These are phyloP conservation scores for Colletotrichum falcatum DNA, from an alignment of 2,329 filamentous ascomycete genomes.

Conservation along the genomic window DNA sequence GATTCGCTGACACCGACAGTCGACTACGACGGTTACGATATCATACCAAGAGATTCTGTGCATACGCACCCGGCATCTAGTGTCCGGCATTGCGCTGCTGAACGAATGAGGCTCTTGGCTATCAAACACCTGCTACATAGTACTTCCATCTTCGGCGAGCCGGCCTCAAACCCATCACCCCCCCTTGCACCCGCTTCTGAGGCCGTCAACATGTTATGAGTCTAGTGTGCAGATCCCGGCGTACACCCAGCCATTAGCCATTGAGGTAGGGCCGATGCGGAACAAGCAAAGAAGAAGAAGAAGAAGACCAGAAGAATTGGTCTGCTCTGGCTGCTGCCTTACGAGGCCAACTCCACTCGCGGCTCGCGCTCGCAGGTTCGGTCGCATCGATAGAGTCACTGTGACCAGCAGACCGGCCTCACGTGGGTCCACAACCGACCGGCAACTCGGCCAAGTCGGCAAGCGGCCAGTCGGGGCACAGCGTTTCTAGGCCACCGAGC, in stretches of 20 bases:
- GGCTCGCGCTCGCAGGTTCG: constrained; percentile 16
- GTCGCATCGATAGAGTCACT: constrained; percentile 24
- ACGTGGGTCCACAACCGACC: constrained; percentile 30
- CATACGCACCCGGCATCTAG: constrained; percentile 12
- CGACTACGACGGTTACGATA: constrained; percentile 20
- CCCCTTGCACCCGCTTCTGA: constrained; percentile 27
- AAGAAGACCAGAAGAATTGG: constrained; percentile 6
- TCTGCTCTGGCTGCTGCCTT: constrained; percentile 36
- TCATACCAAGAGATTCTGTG: constrained; percentile 18
- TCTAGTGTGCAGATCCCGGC: constrained; percentile 35
- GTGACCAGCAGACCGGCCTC: constrained; percentile 32
- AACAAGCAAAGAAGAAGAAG: constrained; percentile 16
- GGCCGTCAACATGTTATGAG: constrained; percentile 32
- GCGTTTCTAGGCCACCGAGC: constrained; percentile 34
- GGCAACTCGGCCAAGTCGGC: constrained; percentile 37
- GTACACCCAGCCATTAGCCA: constrained; percentile 33
- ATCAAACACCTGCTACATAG: background rate
- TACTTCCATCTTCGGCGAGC: constrained; percentile 12
- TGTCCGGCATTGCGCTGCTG: constrained; percentile 6
- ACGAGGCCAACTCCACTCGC: constrained; percentile 35
- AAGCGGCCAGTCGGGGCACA: constrained; percentile 40
- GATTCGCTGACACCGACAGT: constrained; percentile 21
- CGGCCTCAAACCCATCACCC: constrained; percentile 31
- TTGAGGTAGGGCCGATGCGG: constrained; percentile 16
- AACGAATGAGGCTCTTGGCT: constrained; percentile 11